phyloP scores from a whole-genome alignment of 129 eudicot genomes.

The Dittrichia graveolens region DNA sequence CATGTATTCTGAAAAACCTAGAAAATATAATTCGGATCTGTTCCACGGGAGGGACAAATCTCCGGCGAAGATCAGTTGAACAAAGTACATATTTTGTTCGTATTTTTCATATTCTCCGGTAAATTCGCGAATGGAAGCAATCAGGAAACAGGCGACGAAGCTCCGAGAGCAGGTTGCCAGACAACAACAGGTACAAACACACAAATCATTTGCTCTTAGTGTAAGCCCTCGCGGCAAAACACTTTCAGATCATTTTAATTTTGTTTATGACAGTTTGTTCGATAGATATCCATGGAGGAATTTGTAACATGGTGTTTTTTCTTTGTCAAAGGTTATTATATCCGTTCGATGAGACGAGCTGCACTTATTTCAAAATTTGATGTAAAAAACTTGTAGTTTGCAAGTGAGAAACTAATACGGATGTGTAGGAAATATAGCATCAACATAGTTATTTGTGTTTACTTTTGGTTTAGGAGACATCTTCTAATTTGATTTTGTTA shows the following conservation, averaged over 20 bases:
- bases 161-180: slow-evolving; percentile 85
- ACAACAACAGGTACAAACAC: slow-evolving; percentile 63
- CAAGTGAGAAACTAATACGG: not conserved
- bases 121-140: slow-evolving; percentile 57
- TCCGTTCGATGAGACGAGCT: not conserved
- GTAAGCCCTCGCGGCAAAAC: not conserved
- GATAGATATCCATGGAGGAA: not conserved
- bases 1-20: too few species aligned
- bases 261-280: not conserved
- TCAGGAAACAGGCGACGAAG: slow-evolving; percentile 84
- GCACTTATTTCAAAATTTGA: not conserved
- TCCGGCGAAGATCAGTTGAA: slow-evolving; percentile 20
- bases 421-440: not conserved
- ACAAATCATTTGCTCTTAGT: not conserved
- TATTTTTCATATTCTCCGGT: not conserved
- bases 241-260: slow-evolving; percentile 17
- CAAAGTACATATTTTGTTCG: not conserved
- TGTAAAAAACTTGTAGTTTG: slow-evolving; percentile 14
- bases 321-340: not conserved
- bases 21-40: slow-evolving; percentile 9
- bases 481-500: not conserved
- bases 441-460: not conserved
- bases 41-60: slow-evolving; percentile 23
- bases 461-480: not conserved
- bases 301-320: not conserved